These are phyloP conservation scores for Letharia lupina DNA, from an alignment of 495 filamentous ascomycete species.

Conservation along the genomic window DNA sequence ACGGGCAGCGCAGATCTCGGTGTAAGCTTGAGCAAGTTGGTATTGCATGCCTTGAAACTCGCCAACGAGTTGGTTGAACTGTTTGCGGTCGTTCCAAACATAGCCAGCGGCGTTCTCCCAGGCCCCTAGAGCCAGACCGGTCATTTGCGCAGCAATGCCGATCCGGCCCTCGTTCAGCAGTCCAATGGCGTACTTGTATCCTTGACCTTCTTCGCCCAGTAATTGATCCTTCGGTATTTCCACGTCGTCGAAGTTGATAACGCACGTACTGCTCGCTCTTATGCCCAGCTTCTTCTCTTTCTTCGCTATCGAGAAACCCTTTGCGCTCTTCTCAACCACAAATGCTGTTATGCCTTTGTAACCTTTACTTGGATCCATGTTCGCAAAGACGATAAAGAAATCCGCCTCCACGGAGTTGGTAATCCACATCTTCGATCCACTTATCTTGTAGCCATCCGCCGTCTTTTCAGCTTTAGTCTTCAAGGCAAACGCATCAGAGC, in stretches of 20 bases:
- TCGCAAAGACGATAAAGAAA: slow-evolving; percentile 97
- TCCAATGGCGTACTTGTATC: slow-evolving; percentile 95
- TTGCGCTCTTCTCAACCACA: slow-evolving; percentile 80
- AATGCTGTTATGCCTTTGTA: slow-evolving; percentile 97
- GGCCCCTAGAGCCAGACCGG: slow-evolving; percentile 85
- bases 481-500: slow-evolving; percentile 92
- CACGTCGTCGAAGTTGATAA: slow-evolving; percentile 95
- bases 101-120: slow-evolving; percentile 92
- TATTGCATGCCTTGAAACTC: slow-evolving; percentile 99
- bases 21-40: slow-evolving; percentile 93
- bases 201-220: slow-evolving; percentile 78
- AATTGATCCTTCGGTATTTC: slow-evolving; percentile 80
- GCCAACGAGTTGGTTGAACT: slow-evolving; percentile 88
- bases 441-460: slow-evolving; percentile 73
- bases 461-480: slow-evolving; percentile 75
- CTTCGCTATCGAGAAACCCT: slow-evolving; percentile 92
- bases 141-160: slow-evolving; percentile 98
- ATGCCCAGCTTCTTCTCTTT: slow-evolving; percentile 99
- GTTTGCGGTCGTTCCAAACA: slow-evolving; percentile 94
- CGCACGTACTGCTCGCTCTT: slow-evolving; percentile 87
- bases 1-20: slow-evolving; percentile 83
- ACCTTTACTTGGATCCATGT: slow-evolving; percentile 75
- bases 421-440: slow-evolving; percentile 98
- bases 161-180: slow-evolving; percentile 97
- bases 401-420: slow-evolving; percentile 90